Conservation (phyloP, 257 asterid genomes). For the Fraxinus quadrangulata region DNA sequence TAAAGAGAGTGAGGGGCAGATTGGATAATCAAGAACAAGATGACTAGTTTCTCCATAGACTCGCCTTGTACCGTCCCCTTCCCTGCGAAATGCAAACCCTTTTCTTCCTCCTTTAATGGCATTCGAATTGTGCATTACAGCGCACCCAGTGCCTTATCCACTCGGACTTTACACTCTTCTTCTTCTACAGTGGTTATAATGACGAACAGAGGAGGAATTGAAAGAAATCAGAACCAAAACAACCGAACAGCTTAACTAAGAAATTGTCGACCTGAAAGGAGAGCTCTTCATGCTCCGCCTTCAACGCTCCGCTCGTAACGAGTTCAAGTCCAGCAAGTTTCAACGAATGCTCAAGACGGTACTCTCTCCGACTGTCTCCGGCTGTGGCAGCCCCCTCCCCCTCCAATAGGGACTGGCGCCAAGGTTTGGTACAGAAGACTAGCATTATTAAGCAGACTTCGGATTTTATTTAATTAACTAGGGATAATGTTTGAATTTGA, state of each 20-base stretch:
- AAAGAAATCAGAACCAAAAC: conserved; percentile 76
- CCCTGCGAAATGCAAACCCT: conserved; percentile 37
- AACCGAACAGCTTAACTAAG: conserved; percentile 79
- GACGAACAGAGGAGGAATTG: conserved; percentile 81
- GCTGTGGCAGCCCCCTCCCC: too few species aligned
- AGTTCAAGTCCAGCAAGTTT: conserved; percentile 43
- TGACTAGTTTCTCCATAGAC: conserved; percentile 69
- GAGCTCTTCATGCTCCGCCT: conserved; percentile 67
- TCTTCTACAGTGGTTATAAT: conserved; percentile 64
- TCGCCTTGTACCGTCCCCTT: conserved; percentile 45
- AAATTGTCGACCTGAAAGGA: conserved; percentile 87
- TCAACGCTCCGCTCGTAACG: conserved; percentile 65
- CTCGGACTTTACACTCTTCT: conserved; percentile 32
- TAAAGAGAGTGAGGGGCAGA: not conserved
- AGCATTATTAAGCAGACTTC: too few species aligned
- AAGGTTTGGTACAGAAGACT: too few species aligned
- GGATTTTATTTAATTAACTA: too few species aligned
- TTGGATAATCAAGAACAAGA: conserved; percentile 9
- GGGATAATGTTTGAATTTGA: too few species aligned
- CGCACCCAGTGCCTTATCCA: conserved; percentile 28
- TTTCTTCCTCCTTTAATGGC: conserved; percentile 63
- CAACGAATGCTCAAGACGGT: conserved; percentile 87
- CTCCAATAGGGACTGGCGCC: too few species aligned
- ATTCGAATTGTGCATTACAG: conserved; percentile 49
- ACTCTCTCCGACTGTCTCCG: conserved; percentile 16